Conservation (phyloP, 2,329 filamentous ascomycete species). For the Hortaea sp. region DNA sequence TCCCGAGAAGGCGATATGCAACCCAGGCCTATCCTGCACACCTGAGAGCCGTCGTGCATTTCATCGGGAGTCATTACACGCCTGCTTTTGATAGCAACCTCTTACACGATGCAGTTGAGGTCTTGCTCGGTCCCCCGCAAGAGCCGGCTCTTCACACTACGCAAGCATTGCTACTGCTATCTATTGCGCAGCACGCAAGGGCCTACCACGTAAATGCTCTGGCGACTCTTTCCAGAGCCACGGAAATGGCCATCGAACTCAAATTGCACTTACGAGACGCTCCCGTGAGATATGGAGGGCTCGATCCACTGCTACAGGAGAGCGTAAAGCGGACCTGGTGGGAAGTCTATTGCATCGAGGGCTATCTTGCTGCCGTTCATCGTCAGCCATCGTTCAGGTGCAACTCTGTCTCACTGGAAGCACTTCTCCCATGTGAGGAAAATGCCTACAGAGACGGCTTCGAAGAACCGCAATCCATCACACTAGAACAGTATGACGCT, state of each 20-base stretch:
- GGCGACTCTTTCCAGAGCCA: slow-evolving; percentile 56
- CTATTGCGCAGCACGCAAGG: slow-evolving; percentile 73
- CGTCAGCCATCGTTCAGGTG: slow-evolving; percentile 60
- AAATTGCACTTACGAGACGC: slow-evolving; percentile 63
- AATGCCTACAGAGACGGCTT: slow-evolving; percentile 47
- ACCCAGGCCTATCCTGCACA: slow-evolving; percentile 34
- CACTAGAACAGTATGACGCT: slow-evolving; percentile 69
- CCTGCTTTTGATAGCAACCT: slow-evolving; percentile 34
- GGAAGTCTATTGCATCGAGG: slow-evolving; percentile 73
- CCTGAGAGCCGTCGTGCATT: slow-evolving; percentile 46
- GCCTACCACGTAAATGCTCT: slow-evolving; percentile 51
- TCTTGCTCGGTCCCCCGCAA: neutral
- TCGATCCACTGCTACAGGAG: slow-evolving; percentile 63
- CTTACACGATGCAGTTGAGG: slow-evolving; percentile 27
- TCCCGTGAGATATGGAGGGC: slow-evolving; percentile 52
- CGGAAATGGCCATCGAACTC: slow-evolving; percentile 63
- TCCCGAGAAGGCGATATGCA: slow-evolving; percentile 36
- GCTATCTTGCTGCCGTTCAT: slow-evolving; percentile 73
- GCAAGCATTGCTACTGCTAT: slow-evolving; percentile 66
- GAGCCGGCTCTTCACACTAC: slow-evolving; percentile 44
- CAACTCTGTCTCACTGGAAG: slow-evolving; percentile 56
- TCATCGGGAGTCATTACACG: slow-evolving; percentile 47
- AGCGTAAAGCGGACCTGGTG: slow-evolving; percentile 87
- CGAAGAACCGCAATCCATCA: slow-evolving; percentile 18
- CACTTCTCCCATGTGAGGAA: slow-evolving; percentile 74